Evolutionary conservation across 148 eudicot species (phyloP), one percentile per base, ranked within the genome.

Genomic region (Cornus controversa): DNA sequence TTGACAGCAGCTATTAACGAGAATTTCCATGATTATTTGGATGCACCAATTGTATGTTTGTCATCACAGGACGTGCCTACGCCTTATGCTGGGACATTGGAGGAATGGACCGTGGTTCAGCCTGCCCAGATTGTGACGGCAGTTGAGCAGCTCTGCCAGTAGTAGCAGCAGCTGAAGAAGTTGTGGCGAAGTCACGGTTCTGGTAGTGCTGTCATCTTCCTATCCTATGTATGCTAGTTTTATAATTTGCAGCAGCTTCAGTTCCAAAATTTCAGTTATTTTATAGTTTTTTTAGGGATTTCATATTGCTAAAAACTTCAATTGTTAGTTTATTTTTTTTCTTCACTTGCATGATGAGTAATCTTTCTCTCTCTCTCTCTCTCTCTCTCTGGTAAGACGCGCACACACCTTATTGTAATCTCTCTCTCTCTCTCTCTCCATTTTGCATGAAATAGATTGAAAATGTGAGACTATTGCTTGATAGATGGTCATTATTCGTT

Each of bases 11-110:
- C 96, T 14, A 91, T 94, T 54, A 94, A 82, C 22, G 98, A 94
- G 80, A 91, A 94, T 80, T 94, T 94, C 75, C 83, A 91, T 25
- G 96, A 94, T 79, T 90, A 94, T 83, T 79, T 94, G 86, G 98
- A 94, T 65, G 90, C 92, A 36, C 93, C 96, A 0, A 84, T 93
- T 50, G 84, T 91, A 20, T 93, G 98, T 73, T 88, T 94, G 82
- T 94, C 98, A 6, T 91, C 98, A 28, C 98, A 94, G 82, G 96
- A 94, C 77, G 98, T 94, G 80, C 98, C 98, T 11, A 94, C 98
- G 15, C 98, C 98, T 29, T 94, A 91, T 85, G 96, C 98, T 22
- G 96, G 94, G 62, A 85, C 96, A 8, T 76, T 94, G 78, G 94
- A 93, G 80, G 89, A 93, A 54, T 87, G 86, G 88, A 91, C 96